These are phyloP conservation scores for Xylariaceae sp. DNA, from an alignment of 2,329 filamentous ascomycete genomes.

Conservation along the genomic window DNA sequence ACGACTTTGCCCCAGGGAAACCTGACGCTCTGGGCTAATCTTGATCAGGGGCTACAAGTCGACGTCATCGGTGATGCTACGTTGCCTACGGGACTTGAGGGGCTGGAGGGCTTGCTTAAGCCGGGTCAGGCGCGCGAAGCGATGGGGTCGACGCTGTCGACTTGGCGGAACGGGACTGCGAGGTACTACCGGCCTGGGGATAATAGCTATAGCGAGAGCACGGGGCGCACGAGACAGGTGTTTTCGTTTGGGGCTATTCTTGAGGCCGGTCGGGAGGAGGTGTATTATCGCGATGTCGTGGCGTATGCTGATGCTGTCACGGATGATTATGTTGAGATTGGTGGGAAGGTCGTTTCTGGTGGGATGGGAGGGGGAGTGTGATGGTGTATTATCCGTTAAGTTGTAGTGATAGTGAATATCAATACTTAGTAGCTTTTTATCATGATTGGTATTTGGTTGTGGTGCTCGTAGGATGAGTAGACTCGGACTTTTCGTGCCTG, in stretches of 20 bases:
- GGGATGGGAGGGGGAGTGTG: not conserved
- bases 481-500: no score
- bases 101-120: constrained; percentile 52
- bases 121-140: constrained; percentile 28
- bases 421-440: not conserved
- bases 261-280: constrained; percentile 31
- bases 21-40: constrained; percentile 40
- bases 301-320: constrained; percentile 29
- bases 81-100: constrained; percentile 57
- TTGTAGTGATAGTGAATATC: not conserved
- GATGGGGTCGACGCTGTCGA: constrained; percentile 36
- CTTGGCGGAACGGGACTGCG: constrained; percentile 54
- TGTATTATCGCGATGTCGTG: constrained; percentile 54
- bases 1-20: constrained; percentile 39
- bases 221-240: constrained; percentile 52
- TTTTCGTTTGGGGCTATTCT: constrained; percentile 49
- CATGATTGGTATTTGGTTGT: no score
- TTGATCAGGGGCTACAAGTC: constrained; percentile 39
- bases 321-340: constrained; percentile 10
- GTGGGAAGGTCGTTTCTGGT: not conserved
- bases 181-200: constrained; percentile 46
- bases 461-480: no score
- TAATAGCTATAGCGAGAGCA: constrained; percentile 44
- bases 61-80: constrained; percentile 37
- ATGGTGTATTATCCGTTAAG: not conserved